Percentiles rank a stretch among this genome's conserved stretches.
These are phyloP conservation scores for Phyllachora maydis DNA, from an alignment of 2,329 filamentous ascomycete genomes.

Conservation along the genomic window DNA sequence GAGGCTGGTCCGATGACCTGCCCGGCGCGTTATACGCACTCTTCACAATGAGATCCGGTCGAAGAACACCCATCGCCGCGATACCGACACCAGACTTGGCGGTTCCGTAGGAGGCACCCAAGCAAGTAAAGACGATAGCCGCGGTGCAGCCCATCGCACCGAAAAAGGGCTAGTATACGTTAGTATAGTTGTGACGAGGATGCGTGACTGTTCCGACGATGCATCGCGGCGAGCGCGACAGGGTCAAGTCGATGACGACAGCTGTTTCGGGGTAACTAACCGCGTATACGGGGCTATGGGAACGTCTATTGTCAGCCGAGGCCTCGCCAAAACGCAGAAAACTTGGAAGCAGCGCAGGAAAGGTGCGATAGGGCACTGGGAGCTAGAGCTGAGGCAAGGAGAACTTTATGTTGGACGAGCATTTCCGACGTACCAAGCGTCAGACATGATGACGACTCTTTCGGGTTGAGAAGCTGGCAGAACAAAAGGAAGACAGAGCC, in stretches of 20 bases:
- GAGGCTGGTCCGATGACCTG: constrained; percentile 3
- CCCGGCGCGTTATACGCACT: constrained; percentile 37
- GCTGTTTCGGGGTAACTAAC: constrained; percentile 42
- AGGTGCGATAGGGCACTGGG: no score
- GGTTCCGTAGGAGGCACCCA: constrained; percentile 86
- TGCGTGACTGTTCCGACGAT: constrained; percentile 1
- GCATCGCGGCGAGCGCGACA: constrained; percentile 8
- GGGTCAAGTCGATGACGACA: no score
- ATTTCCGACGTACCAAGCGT: no score
- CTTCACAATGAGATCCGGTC: constrained; percentile 97
- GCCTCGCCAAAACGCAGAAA: no score
- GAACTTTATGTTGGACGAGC: no score
- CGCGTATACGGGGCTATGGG: constrained; percentile 81
- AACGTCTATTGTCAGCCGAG: constrained; percentile 21
- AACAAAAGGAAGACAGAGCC: no score
- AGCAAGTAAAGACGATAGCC: constrained; percentile 29
- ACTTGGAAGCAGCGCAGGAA: no score
- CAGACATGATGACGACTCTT: no score
- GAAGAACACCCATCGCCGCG: constrained; percentile 90
- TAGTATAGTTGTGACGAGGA: constrained; percentile 6
- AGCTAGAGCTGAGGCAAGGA: no score
- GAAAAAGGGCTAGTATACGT: constrained; percentile 51
- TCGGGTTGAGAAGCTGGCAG: no score
- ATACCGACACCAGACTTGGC: constrained; percentile 99
- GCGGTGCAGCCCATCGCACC: constrained; percentile 87